Evolutionary conservation across 805 yeast species (phyloP), one percentile per base, ranked within the genome.

Genomic region (Candida stauntonica): DNA sequence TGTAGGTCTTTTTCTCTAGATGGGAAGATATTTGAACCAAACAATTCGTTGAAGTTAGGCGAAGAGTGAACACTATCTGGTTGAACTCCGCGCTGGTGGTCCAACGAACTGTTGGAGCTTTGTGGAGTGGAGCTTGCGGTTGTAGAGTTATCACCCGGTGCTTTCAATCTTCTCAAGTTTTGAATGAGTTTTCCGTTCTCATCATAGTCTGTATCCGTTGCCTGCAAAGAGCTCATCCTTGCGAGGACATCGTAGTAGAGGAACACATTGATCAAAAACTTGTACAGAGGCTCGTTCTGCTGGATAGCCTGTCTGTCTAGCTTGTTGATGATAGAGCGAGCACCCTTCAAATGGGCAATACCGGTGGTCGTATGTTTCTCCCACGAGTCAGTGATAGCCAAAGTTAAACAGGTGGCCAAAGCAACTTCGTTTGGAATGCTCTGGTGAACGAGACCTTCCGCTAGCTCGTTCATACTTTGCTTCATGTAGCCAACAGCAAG

Each of bases 311-410:
- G 23, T 3, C 39, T 36, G 8, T 45, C 45, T 28, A 68, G 54
- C 11, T 75, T 72, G 42, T 69, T 68, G 41, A 72, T 77, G 72
- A 80, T 73, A 11, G 77, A 69, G 42, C 72, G 69, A 4, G 86
- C 86, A 21, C 86, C 86, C 50, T 73, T 75, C 41, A 80, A 63
- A 58, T 80, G 87, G 2, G 82, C 79, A 38, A 80, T 75, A 11
- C 86, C 86, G 17, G 82, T 75, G 3, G 82, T 70, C 5, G 74
- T 78, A 41, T 75, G 81, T 11, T 78, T 71, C 51, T 78, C 81
- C 86, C 86, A 80, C 0, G 81, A 69, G 53, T 81, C 86, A 28
- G 82, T 72, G 42, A 77, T 72, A 0, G 86, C 81, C 38, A 81
- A 61, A 16, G 77, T 73, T 40, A 81, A 54, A 43, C 86, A 79